Percentiles rank a stretch among this genome's conserved stretches.
phyloP scores from a whole-genome alignment of 345 rosid genomes.

The Clausena lansium region DNA sequence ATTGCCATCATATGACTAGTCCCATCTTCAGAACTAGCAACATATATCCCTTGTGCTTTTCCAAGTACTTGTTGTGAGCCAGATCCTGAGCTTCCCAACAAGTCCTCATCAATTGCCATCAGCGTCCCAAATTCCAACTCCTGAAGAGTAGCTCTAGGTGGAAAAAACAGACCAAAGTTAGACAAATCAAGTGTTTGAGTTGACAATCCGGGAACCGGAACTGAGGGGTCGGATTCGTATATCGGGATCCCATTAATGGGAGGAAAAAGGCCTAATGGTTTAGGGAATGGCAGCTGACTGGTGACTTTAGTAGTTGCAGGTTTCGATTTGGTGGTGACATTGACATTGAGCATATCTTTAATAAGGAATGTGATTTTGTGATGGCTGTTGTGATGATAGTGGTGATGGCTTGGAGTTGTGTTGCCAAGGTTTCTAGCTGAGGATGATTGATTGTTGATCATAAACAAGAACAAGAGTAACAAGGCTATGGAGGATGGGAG shows the following conservation, averaged over 20 bases:
- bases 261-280: slow-evolving; percentile 49
- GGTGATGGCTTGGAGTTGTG: slow-evolving; percentile 5
- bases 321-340: slow-evolving; percentile 27
- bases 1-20: slow-evolving; percentile 55
- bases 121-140: slow-evolving; percentile 46
- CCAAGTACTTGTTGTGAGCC: slow-evolving; percentile 30
- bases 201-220: slow-evolving; percentile 16
- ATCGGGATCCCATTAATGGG: slow-evolving; percentile 47
- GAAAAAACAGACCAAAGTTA: slow-evolving; percentile 29
- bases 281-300: slow-evolving; percentile 40
- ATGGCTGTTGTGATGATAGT: slow-evolving; percentile 8
- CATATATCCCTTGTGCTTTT: slow-evolving; percentile 47
- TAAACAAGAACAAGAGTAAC: slow-evolving; percentile 18
- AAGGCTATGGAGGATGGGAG: not conserved
- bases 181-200: slow-evolving; percentile 32
- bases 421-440: slow-evolving; percentile 36
- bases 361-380: slow-evolving; percentile 45
- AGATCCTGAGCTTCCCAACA: slow-evolving; percentile 14
- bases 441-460: slow-evolving; percentile 20
- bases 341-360: slow-evolving; percentile 36
- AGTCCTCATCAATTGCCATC: slow-evolving; percentile 33
- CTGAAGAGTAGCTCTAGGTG: slow-evolving; percentile 40
- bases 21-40: slow-evolving; percentile 47
- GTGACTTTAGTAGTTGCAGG: slow-evolving; percentile 29
- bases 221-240: slow-evolving; percentile 23